phyloP scores from a whole-genome alignment of 306 rosid genomes.

The Vachellia collinsii region DNA sequence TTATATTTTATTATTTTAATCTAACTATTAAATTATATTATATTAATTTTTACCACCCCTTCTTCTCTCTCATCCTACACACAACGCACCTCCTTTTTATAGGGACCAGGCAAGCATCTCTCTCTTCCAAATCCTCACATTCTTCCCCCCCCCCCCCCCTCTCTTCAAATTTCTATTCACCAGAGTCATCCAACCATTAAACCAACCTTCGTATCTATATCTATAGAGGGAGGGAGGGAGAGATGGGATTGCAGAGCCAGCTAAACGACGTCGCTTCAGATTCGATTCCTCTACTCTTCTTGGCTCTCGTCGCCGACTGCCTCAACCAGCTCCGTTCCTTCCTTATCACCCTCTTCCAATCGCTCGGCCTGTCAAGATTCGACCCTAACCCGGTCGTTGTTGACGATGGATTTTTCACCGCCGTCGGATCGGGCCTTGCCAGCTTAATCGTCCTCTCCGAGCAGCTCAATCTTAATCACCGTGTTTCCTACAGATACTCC shows the following conservation, averaged over 20 bases:
- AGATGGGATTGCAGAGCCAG: slow-evolving; percentile 81
- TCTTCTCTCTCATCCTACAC: too few species aligned
- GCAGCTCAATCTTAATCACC: slow-evolving; percentile 65
- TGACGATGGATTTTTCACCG: slow-evolving; percentile 45
- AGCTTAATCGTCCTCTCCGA: slow-evolving; percentile 71
- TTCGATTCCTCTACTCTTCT: slow-evolving; percentile 72
- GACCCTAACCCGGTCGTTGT: slow-evolving; percentile 36
- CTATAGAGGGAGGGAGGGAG: not conserved
- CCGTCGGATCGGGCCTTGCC: slow-evolving; percentile 79
- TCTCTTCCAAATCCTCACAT: too few species aligned
- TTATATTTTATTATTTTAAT: too few species aligned
- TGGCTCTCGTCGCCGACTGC: slow-evolving; percentile 68
- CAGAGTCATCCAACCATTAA: not conserved
- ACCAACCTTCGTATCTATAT: not conserved
- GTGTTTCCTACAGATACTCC: slow-evolving; percentile 46
- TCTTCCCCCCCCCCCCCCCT: too few species aligned
- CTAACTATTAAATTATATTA: too few species aligned
- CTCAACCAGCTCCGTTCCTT: slow-evolving; percentile 59
- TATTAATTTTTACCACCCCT: too few species aligned
- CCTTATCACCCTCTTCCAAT: slow-evolving; percentile 48
- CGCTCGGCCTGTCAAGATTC: slow-evolving; percentile 53
- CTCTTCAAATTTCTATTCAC: not conserved
- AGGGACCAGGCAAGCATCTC: too few species aligned
- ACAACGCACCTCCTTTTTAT: too few species aligned
- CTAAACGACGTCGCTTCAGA: slow-evolving; percentile 83